Evolutionary conservation across 2,329 filamentous ascomycete genomes (phyloP).

Genomic region (Nothopassalora personata): DNA sequence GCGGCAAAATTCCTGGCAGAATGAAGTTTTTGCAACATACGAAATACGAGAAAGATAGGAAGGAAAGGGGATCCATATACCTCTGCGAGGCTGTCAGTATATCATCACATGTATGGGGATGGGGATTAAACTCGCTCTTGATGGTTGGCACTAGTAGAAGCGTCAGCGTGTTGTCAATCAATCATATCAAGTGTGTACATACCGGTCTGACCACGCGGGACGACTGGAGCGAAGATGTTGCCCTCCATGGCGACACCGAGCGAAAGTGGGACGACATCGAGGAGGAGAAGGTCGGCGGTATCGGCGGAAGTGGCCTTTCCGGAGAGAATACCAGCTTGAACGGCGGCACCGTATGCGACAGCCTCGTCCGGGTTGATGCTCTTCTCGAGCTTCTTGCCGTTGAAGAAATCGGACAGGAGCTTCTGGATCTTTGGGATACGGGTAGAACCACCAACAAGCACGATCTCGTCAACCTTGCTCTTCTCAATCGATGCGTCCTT

Average conservation of each 20-base stretch:
- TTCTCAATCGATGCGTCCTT: slow-evolving; percentile 89
- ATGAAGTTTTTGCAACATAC: background rate
- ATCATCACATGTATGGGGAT: background rate
- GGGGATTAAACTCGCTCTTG: background rate
- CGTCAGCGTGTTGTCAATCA: background rate
- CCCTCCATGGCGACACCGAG: slow-evolving; percentile 99
- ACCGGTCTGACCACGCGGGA: slow-evolving; percentile 53
- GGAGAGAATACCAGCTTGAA: slow-evolving; percentile 97
- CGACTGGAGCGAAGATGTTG: slow-evolving; percentile 95
- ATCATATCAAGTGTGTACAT: background rate
- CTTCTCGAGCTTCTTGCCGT: slow-evolving; percentile 99
- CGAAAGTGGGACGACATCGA: slow-evolving; percentile 93
- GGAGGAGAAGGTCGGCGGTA: slow-evolving; percentile 85
- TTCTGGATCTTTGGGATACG: slow-evolving; percentile 99
- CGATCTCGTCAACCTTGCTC: slow-evolving; percentile 92
- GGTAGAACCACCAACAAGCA: slow-evolving; percentile 96
- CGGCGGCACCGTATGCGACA: slow-evolving; percentile 96
- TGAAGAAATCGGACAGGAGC: slow-evolving; percentile 97
- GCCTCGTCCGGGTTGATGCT: slow-evolving; percentile 99
- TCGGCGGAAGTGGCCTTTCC: slow-evolving; percentile 96
- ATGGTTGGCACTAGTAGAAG: slow-evolving; percentile 1
- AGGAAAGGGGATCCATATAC: background rate
- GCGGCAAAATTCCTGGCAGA: background rate
- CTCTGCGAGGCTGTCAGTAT: slow-evolving; percentile 3
- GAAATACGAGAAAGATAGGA: background rate